These are phyloP conservation scores for Sonneratia alba DNA, from an alignment of 345 rosid genomes.

Conservation along the genomic window DNA sequence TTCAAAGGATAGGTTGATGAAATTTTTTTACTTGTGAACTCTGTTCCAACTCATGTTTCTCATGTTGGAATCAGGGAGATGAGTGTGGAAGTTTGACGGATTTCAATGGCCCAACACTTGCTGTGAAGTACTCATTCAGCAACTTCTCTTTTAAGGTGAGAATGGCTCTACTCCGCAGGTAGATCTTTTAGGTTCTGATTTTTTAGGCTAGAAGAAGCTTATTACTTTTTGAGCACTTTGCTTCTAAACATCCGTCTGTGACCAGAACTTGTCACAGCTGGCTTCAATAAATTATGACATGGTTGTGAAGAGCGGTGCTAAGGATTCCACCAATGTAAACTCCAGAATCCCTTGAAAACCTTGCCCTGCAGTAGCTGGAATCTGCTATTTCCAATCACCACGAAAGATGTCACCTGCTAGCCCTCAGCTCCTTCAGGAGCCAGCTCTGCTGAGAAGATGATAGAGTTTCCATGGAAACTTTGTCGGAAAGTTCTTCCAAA, in stretches of 20 bases:
- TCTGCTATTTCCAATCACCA: no score
- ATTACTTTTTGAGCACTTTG: not conserved
- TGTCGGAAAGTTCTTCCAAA: no score
- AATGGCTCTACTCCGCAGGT: not conserved
- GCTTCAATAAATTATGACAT: slow-evolving; percentile 84
- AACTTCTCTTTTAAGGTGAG: slow-evolving; percentile 93
- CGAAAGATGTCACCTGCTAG: no score
- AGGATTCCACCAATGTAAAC: not conserved
- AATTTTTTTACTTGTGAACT: not conserved
- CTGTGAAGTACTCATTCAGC: slow-evolving; percentile 82
- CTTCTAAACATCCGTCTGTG: not conserved
- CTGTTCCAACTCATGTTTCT: not conserved
- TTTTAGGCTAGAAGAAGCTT: not conserved
- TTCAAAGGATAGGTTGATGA: not conserved
- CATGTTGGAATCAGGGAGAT: slow-evolving; percentile 46
- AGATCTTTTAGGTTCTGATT: not conserved
- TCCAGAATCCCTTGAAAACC: no score
- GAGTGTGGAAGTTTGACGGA: slow-evolving; percentile 77
- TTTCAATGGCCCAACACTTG: slow-evolving; percentile 49
- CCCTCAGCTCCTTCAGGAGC: no score
- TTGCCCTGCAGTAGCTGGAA: no score
- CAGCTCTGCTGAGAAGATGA: no score
- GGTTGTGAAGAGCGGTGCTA: slow-evolving; percentile 6
- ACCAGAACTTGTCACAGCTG: slow-evolving; percentile 77
- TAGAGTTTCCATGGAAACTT: no score